Base-by-base conservation (phyloP, 768 basidiomycete species). In the Amanita exitialis region DNA sequence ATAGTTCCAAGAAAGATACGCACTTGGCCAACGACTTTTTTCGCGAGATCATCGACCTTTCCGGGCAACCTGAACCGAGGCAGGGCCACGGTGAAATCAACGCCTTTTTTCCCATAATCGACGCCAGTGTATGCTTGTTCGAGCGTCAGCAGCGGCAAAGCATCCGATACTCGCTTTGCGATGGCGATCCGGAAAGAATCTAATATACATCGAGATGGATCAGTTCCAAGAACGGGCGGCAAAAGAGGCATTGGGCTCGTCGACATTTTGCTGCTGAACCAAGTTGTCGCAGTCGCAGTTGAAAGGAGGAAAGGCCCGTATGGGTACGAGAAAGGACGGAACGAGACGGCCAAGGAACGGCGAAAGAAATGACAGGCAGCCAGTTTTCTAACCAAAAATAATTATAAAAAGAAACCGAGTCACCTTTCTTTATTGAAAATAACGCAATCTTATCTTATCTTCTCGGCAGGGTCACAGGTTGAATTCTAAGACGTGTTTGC, bases 81-180 rank as follows among this genome's bases (percentile, higher is more conserved):
- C 44, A 97, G 66, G 0, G 95, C 92, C 16, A 97, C 79, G 0
- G 87, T 86, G 58, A 96, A 92, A 68, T 98, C 95, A 39, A 77
- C 83, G n/a, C 88, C 90, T 67, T 94, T 94, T 69, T 94, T 91
- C 32, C 89, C 90, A 56, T 85, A 88, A 63, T 93, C 86, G 0
- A 96, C 85, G 18, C 89, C 93, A 20, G 76, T 64, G 66, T 89
- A 96, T 0, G 83, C 90, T 59, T 89, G 80, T 36, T 88, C 86
- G 23, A 90, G 54, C 0, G 83, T 74, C 47, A 95, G 66, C 25
- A 82, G 80, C 10, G 50, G 42, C 6, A 90, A 66, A 0, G 79
- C 76, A 46, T 85, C 80, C 6, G 81, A 77, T 25, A 90, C 61
- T 54, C 77, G 74, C 59, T 82, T 74, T 3, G 92, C 89, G 58